phyloP scores from a whole-genome alignment of 2,329 filamentous ascomycete species.

The Graphium sp. region DNA sequence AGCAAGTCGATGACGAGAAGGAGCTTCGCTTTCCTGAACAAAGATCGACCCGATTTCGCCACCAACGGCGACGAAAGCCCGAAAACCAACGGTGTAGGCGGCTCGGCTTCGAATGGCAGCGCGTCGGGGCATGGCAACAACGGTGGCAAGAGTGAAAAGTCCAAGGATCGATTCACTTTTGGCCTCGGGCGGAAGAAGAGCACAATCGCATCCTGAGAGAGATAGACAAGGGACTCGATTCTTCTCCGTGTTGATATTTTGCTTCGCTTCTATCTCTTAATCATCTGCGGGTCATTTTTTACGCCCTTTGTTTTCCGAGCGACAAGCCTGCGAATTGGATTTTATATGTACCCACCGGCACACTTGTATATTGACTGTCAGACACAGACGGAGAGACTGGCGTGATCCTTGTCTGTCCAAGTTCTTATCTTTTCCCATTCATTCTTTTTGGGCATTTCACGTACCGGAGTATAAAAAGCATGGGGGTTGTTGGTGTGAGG shows the following conservation, averaged over 20 bases:
- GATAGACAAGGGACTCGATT: slow-evolving; percentile 6
- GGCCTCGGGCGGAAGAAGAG: slow-evolving; percentile 57
- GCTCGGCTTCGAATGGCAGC: slow-evolving; percentile 11
- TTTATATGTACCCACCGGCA: too few species aligned
- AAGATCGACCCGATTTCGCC: slow-evolving; percentile 22
- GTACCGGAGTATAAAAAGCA: too few species aligned
- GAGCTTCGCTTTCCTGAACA: slow-evolving; percentile 51
- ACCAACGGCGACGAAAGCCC: slow-evolving; percentile 8
- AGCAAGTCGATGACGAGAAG: slow-evolving; percentile 69
- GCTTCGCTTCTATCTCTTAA: too few species aligned
- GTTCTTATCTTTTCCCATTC: too few species aligned
- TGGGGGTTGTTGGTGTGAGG: too few species aligned
- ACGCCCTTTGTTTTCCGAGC: too few species aligned
- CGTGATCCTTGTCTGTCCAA: too few species aligned
- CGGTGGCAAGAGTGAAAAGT: slow-evolving; percentile 28
- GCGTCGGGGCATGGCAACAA: slow-evolving; percentile 9
- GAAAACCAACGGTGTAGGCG: slow-evolving; percentile 11
- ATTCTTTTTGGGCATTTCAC: too few species aligned
- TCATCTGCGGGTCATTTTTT: too few species aligned
- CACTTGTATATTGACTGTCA: too few species aligned
- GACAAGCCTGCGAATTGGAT: too few species aligned
- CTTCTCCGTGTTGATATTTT: neutral
- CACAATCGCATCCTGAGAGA: slow-evolving; percentile 17
- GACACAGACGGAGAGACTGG: too few species aligned
- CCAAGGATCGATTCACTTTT: slow-evolving; percentile 50